phyloP scores from a whole-genome alignment of 345 rosid genomes.

The Dipteronia sinensis region DNA sequence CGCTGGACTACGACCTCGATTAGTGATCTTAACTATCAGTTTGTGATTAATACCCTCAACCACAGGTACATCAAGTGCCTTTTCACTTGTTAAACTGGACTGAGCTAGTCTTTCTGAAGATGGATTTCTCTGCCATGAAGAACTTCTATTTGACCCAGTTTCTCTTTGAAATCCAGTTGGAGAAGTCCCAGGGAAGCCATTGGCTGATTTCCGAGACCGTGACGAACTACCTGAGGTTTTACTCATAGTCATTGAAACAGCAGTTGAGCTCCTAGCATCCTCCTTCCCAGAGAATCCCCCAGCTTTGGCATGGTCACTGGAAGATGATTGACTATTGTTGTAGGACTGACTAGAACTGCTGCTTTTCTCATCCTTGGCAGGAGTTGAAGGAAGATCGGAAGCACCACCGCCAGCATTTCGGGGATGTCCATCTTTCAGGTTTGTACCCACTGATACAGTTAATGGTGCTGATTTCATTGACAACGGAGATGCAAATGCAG shows the following conservation, averaged over 20 bases:
- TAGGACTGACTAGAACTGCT: constrained; percentile 84
- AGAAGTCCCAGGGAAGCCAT: constrained; percentile 50
- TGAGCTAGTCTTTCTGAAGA: constrained; percentile 61
- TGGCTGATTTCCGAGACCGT: constrained; percentile 55
- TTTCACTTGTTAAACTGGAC: constrained; percentile 53
- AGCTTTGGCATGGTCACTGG: constrained; percentile 65
- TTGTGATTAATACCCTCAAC: constrained; percentile 63
- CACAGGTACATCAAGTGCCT: constrained; percentile 48
- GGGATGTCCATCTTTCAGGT: constrained; percentile 57
- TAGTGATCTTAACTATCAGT: constrained; percentile 73
- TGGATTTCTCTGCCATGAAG: constrained; percentile 48
- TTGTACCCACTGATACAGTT: constrained; percentile 41
- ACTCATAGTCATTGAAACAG: constrained; percentile 49
- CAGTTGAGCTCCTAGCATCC: constrained; percentile 60
- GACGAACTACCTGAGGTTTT: constrained; percentile 51
- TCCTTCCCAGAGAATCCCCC: constrained; percentile 61
- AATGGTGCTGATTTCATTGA: constrained; percentile 53
- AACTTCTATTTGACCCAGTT: constrained; percentile 46
- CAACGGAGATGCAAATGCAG: constrained; percentile 56
- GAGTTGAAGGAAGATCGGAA: constrained; percentile 44
- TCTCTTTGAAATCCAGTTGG: constrained; percentile 49
- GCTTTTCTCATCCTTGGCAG: constrained; percentile 69
- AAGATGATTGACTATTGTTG: constrained; percentile 71
- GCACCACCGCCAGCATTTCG: constrained; percentile 42
- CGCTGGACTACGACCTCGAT: constrained; percentile 73